Evolutionary conservation across 192 early-diverging fungal species (phyloP).

Genomic region (Neocallimastix lanati): DNA sequence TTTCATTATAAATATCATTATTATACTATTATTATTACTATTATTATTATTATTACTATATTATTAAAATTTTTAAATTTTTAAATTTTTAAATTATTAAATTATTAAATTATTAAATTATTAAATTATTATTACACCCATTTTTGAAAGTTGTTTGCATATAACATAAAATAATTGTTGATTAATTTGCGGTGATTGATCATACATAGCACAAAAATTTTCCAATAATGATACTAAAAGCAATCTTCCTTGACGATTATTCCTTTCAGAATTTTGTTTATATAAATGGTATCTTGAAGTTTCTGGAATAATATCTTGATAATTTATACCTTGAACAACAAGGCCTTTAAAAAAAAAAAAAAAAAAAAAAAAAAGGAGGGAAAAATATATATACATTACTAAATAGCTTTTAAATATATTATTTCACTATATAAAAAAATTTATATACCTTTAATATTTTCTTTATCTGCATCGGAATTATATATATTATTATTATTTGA

Average conservation of each 20-base stretch:
- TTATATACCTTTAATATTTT: neutral
- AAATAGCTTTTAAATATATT: too few relatives aligned
- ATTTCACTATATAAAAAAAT: too few relatives aligned
- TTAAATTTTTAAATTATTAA: too few relatives aligned
- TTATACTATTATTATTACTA: neutral
- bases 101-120: too few relatives aligned
- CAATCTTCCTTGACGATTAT: slow-evolving; percentile 49
- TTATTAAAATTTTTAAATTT: too few relatives aligned
- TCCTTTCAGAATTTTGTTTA: slow-evolving; percentile 3
- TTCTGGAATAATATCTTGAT: neutral
- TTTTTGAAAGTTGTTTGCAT: slow-evolving; percentile 63
- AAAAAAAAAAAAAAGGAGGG: too few relatives aligned
- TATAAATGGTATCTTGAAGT: neutral
- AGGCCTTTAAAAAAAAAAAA: too few relatives aligned
- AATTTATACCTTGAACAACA: neutral
- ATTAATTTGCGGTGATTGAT: slow-evolving; percentile 67
- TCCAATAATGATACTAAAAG: slow-evolving; percentile 77
- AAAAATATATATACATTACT: too few relatives aligned
- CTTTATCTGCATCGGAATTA: neutral
- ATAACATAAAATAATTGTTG: slow-evolving; percentile 70
- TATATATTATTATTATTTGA: neutral
- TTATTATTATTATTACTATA: slow-evolving; percentile 9
- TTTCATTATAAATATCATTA: neutral
- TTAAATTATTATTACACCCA: slow-evolving; percentile 73
- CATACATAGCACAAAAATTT: slow-evolving; percentile 76